Base-by-base conservation (phyloP, 148 eudicot species). In the Suaeda aralocaspica region DNA sequence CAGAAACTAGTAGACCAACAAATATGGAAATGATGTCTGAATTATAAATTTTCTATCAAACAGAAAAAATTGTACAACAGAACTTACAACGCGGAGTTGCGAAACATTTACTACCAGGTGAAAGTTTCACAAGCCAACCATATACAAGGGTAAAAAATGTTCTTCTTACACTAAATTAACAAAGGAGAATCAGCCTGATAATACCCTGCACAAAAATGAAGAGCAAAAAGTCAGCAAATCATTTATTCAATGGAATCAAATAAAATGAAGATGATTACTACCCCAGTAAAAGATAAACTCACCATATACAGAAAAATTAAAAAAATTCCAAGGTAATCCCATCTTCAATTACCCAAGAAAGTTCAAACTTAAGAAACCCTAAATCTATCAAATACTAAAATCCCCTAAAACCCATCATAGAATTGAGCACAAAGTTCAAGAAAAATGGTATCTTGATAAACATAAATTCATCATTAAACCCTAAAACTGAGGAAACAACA, bases 401-500 rank as follows among this genome's bases (percentile, higher is more conserved):
- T n/a, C n/a, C n/a, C n/a, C n/a, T n/a, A n/a, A n/a, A n/a, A 36
- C 41, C 8, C 8, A 36, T 36, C 5, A 36, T 4, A 36, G 41
- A 36, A 36, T 36, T 36, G n/a, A n/a, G n/a, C n/a, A 36, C 41
- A 36, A 36, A 36, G 79, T 76, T 80, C 78, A 72, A 81, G 53
- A 26, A 81, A 49, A 60, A 78, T 18, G 0, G 77, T 78, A 25
- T n/a, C n/a, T n/a, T n/a, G n/a, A n/a, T n/a, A n/a, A n/a, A n/a
- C n/a, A n/a, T n/a, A n/a, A n/a, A n/a, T n/a, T n/a, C n/a, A n/a
- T n/a, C n/a, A n/a, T n/a, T n/a, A 84, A 80, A 21, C 72, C 68
- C 22, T 79, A 78, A 49, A 85, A 85, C 33, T 84, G 82, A 30
- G 64, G 48, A 15, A 90, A 62, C 77, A 92, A 67, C 53, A 78